Conservation (phyloP, 345 rosid genomes). For the Viola odorata region DNA sequence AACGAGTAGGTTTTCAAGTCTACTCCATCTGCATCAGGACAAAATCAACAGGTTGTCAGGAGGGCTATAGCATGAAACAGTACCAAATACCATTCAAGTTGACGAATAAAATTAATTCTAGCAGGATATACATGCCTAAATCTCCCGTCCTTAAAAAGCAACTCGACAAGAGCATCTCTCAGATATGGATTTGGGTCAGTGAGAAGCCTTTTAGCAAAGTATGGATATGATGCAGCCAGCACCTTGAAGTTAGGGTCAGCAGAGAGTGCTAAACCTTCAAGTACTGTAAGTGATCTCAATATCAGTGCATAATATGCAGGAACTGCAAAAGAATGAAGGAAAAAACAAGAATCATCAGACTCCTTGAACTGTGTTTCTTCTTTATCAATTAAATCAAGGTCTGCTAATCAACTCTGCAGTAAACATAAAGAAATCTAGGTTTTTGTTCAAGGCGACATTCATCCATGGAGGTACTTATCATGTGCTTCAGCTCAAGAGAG, state of each 20-base stretch:
- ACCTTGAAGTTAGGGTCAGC: slow-evolving; percentile 95
- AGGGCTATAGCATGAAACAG: slow-evolving; percentile 1
- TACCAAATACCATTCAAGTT: not conserved
- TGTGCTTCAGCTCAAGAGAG: no score
- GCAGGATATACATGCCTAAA: slow-evolving; percentile 49
- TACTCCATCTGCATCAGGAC: slow-evolving; percentile 62
- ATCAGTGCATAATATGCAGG: slow-evolving; percentile 93
- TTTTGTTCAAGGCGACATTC: no score
- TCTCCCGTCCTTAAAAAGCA: slow-evolving; percentile 91
- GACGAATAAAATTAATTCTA: not conserved
- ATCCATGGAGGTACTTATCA: no score
- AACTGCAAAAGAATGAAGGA: slow-evolving; percentile 45
- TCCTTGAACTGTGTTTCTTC: not conserved
- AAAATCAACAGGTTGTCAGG: slow-evolving; percentile 11
- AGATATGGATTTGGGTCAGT: slow-evolving; percentile 95
- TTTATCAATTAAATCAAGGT: not conserved
- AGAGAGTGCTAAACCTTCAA: slow-evolving; percentile 88
- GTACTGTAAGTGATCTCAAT: slow-evolving; percentile 92
- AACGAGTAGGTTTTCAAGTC: slow-evolving; percentile 86
- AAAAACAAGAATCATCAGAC: slow-evolving; percentile 13
- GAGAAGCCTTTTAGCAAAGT: slow-evolving; percentile 96
- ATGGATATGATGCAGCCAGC: slow-evolving; percentile 93
- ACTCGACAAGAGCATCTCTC: slow-evolving; percentile 92
- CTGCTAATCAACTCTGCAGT: not conserved
- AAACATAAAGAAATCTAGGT: not conserved